Evolutionary conservation across 73 alveolate species (phyloP).

Genomic region (Paramecium primaurelia): DNA sequence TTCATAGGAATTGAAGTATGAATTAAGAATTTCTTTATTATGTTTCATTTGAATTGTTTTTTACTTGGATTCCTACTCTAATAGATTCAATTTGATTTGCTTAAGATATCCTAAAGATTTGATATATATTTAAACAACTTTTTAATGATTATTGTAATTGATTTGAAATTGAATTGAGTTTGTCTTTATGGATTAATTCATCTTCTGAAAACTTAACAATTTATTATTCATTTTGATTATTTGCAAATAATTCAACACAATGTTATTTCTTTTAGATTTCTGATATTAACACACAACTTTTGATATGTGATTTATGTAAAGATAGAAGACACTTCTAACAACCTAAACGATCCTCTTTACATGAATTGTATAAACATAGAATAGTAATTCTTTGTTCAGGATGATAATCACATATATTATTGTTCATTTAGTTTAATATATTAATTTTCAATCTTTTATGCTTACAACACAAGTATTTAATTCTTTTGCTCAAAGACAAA

Average conservation of each 20-base stretch:
- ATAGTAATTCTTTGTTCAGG: neutral
- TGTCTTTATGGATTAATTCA: neutral
- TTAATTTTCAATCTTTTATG: neutral
- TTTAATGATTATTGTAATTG: neutral
- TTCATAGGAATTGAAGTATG: neutral
- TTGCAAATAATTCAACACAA: neutral
- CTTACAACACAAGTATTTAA: slow-evolving; percentile 11
- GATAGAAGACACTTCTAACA: slow-evolving; percentile 16
- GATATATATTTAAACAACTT: neutral
- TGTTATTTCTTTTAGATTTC: neutral
- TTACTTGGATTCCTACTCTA: neutral
- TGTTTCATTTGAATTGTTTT: neutral
- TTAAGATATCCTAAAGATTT: neutral
- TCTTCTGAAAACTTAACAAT: neutral
- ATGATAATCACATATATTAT: neutral
- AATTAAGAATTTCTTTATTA: neutral
- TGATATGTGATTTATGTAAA: neutral
- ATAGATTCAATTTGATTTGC: neutral
- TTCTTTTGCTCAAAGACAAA: slow-evolving; percentile 16
- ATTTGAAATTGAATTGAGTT: neutral
- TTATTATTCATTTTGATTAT: neutral
- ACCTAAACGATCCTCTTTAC: slow-evolving; percentile 11
- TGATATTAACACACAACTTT: neutral
- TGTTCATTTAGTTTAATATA: neutral
- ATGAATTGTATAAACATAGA: neutral